Base-by-base conservation (phyloP, 179 eudicot species). In the Silene coronaria region DNA sequence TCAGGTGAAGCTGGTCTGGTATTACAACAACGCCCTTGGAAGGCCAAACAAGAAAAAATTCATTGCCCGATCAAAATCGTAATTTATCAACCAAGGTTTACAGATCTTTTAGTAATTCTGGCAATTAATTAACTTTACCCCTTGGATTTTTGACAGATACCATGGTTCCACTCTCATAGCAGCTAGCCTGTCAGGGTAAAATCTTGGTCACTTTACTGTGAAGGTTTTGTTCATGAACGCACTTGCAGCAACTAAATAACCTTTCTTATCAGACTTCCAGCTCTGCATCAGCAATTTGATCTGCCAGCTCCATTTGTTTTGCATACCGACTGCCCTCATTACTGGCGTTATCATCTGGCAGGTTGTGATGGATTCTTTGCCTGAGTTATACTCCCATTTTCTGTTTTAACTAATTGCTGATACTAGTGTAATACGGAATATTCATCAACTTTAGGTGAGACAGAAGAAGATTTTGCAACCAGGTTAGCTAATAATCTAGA, bases 1-100 rank as follows among this genome's bases (percentile, higher is more conserved):
- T 82, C 77, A 94, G 98, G 98, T 94, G 82, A 94, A 94, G 86
- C 83, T 94, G 75, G 98, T 94, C 46, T 94, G 98, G 98, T 94
- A 94, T 69, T 94, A 94, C 80, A 90, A 94, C 80, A 94, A 94
- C 85, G 98, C 98, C 67, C 91, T 92, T 51, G 98, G 98, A 73
- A 88, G 96, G 83, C 98, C 97, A 63, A 80, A 89, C 63, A 94
- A 94, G 87, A 94, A 94, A 86, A 94, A 94, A 79, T 92, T 94
- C 69, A 94, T 94, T 63, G 96, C 98, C 72, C 93, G 97, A 76
- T 36, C 85, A 69, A 94, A 90, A 94, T 83, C 98, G 98, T 94
- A 89, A 88, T 72, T 22, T 71, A 27, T 28, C 60, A 51, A 66
- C 75, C 62, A 23, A 69, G 19, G 12, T 16, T 74, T 61, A 9